Evolutionary conservation across 495 filamentous ascomycete species (phyloP), one percentile per base, ranked within the genome.

Genomic region (Penicillium odoratum): DNA sequence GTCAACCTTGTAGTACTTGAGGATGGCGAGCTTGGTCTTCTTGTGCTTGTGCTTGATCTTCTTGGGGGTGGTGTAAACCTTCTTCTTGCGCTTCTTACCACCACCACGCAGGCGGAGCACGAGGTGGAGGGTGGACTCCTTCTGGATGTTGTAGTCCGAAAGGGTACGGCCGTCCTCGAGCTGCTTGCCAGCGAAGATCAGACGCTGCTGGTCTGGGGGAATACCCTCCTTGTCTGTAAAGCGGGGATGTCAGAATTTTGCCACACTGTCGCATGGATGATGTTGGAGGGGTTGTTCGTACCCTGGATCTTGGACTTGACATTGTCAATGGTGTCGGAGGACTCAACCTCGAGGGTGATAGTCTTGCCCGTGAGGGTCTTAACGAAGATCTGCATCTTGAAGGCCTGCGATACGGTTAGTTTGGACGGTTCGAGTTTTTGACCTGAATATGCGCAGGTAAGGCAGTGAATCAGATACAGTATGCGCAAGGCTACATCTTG

Each of bases 11-110:
- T 98, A 98, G 91, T 97, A 98, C 88, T 98, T 98, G 72, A 98
- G 92, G 68, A 98, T 92, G 65, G 94, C 95, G 70, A 98, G 85
- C 88, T 98, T 98, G 84, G 89, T 96, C 92, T 90, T 91, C 89
- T 97, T 98, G 82, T 92, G 88, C 90, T 98, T 98, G 84, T 98
- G 94, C 93, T 98, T 98, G 89, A 98, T 98, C 90, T 98, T 98
- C 93, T 98, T 98, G 74, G 94, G 94, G 68, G 95, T 98, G 72
- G 90, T 97, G 87, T 98, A 98, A 57, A 98, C 94, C 92, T 98
- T 98, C 93, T 98, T 98, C 90, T 98, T 98, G 69, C 94, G 83
- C 91, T 98, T 98, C 91, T 98, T 98, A 72, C 79, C 91, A 72
- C 81, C 84, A 79, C 94, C 94, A 85, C 94, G 95, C 58, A 99